Evolutionary conservation across 495 filamentous ascomycete genomes (phyloP), one percentile per base, ranked within the genome.

Genomic region (Pyrenula aspistea): DNA sequence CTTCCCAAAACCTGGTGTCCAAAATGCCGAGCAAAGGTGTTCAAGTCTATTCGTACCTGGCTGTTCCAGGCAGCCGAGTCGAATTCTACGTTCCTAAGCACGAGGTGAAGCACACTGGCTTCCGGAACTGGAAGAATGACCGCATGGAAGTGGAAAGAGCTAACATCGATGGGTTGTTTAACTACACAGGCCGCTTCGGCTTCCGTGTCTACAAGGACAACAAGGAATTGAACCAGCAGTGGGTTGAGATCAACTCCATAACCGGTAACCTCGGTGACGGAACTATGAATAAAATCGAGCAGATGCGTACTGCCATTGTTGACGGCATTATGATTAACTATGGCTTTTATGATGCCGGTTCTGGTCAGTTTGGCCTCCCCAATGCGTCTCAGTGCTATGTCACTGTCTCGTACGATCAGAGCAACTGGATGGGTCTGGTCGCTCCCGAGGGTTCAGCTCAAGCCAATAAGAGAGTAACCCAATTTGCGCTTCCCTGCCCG

Each of bases 361-460:
- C 62, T 2, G 75, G 77, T 4, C 61, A 66, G 10, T 66, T 62
- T 2, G 69, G 72, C 4, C 67, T 80, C 8, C 71, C 78, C 2
- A 74, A 68, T 51, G 66, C 66, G 19, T 71, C 79, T 57, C 76
- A 79, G 58, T 79, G 74, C 66, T 80, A 77, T 56, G 69, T 81
- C 12, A 70, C 74, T 8, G 71, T 81, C 0, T 65, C 68, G 2
- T n/a, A n/a, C n/a, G 71, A 73, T 57, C 69, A 75, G 56, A 61
- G 65, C 36, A 58, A 61, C 52, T 80, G 75, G 77, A 76, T 78
- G 67, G 62, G 69, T 36, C 56, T 57, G n/a, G 49, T 80, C 1
- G 71, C 69, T 1, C 73, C 77, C 2, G 63, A 62, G 1, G 71
- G 67, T 8, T 77, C 77, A 0, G 57, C 63, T 1, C 61, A 65